These are phyloP conservation scores for Drechslerella coelobrocha DNA, from an alignment of 2,329 filamentous ascomycete genomes.

Conservation along the genomic window DNA sequence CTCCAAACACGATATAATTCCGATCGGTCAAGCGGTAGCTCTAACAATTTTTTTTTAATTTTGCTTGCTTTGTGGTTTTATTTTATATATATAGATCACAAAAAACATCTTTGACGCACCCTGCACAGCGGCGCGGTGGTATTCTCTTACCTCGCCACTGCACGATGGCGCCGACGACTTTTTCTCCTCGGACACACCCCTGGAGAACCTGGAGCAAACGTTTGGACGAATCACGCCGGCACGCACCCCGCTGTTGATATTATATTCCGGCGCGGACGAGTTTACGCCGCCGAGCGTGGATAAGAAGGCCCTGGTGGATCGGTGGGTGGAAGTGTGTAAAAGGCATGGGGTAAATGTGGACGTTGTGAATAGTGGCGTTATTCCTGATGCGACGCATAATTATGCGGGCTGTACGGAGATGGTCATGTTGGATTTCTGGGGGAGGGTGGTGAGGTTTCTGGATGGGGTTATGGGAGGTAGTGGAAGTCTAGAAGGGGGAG, in stretches of 20 bases:
- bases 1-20: too few relatives aligned
- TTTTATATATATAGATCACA: slow-evolving; percentile 44
- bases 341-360: slow-evolving; percentile 61
- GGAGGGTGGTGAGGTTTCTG: slow-evolving; percentile 64
- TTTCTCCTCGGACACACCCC: slow-evolving; percentile 79
- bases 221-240: slow-evolving; percentile 69
- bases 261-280: slow-evolving; percentile 72
- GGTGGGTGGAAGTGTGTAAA: slow-evolving; percentile 63
- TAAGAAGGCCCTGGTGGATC: slow-evolving; percentile 65
- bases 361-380: slow-evolving; percentile 61
- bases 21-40: too few relatives aligned
- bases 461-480: slow-evolving; percentile 43
- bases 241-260: slow-evolving; percentile 66
- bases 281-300: slow-evolving; percentile 68
- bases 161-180: slow-evolving; percentile 79
- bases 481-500: slow-evolving; percentile 7
- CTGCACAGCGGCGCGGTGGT: slow-evolving; percentile 66
- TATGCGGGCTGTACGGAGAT: slow-evolving; percentile 61
- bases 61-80: too few relatives aligned
- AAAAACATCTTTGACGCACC: slow-evolving; percentile 58
- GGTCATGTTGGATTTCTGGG: slow-evolving; percentile 62
- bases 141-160: slow-evolving; percentile 66
- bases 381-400: slow-evolving; percentile 64
- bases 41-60: too few relatives aligned
- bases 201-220: slow-evolving; percentile 66